A percentile compares a stretch with the other conserved stretches of the same genome.
These are phyloP conservation scores for Amanita thiersii DNA, from an alignment of 768 basidiomycete genomes.

Conservation along the genomic window DNA sequence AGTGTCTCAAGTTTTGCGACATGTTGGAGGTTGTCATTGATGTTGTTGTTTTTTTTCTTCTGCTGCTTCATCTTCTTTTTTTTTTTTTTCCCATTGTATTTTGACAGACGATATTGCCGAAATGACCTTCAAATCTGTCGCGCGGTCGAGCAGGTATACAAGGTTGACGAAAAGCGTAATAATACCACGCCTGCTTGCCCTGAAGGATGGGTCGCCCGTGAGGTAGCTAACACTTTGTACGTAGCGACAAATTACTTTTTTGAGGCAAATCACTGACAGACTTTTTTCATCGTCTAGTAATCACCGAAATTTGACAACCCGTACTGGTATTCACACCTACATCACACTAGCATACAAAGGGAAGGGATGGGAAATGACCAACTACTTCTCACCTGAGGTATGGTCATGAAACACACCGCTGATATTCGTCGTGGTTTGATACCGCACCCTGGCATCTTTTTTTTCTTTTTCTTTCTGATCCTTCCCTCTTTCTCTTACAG, in stretches of 20 bases:
- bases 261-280: not conserved
- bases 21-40: too few relatives aligned
- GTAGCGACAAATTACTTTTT: conserved; percentile 9
- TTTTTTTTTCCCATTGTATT: not conserved
- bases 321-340: conserved; percentile 22
- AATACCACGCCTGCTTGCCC: conserved; percentile 7
- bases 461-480: not conserved
- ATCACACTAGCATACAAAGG: conserved; percentile 23
- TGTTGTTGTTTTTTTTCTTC: too few relatives aligned
- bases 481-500: too few relatives aligned
- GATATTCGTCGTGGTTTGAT: too few relatives aligned
- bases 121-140: conserved; percentile 18
- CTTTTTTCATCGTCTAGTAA: conserved; percentile 13
- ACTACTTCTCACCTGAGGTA: conserved; percentile 23
- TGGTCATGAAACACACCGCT: conserved; percentile 14
- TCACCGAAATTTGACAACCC: conserved; percentile 16
- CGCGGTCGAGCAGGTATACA: conserved; percentile 21
- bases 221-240: conserved; percentile 19
- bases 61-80: not conserved
- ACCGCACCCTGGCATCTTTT: not conserved
- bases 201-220: conserved; percentile 21
- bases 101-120: conserved; percentile 19
- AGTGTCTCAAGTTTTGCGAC: conserved; percentile 9
- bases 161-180: conserved; percentile 11
- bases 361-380: conserved; percentile 23